Percentiles rank a stretch among this genome's conserved stretches.
These are phyloP conservation scores for Cymodocea nodosa DNA, from an alignment of 116 monocot species.

Conservation along the genomic window DNA sequence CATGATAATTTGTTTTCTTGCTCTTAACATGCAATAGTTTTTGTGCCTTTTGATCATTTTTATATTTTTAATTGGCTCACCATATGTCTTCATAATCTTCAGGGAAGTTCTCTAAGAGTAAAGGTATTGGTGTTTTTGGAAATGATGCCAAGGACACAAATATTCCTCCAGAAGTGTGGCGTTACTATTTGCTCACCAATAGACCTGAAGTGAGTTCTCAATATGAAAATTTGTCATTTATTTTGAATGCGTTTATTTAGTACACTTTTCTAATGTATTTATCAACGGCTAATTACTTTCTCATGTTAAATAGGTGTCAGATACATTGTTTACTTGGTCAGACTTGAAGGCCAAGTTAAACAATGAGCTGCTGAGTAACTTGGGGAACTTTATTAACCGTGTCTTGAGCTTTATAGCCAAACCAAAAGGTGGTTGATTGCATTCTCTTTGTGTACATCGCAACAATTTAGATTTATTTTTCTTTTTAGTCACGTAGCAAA, in stretches of 20 bases:
- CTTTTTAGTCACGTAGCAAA: no score
- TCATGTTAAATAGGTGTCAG: conserved; percentile 61
- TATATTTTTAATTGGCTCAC: not conserved
- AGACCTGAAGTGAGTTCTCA: conserved; percentile 70
- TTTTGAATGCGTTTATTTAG: not conserved
- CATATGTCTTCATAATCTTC: conserved; percentile 4
- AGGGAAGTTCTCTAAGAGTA: conserved; percentile 98
- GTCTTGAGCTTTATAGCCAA: conserved; percentile 90
- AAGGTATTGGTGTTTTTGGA: conserved; percentile 95
- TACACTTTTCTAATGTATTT: not conserved
- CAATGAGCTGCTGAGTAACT: conserved; percentile 70
- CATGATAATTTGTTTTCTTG: not conserved
- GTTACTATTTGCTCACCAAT: conserved; percentile 89
- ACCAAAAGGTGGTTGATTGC: conserved; percentile 54
- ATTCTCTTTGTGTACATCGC: not conserved
- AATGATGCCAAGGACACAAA: conserved; percentile 90
- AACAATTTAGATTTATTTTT: no score
- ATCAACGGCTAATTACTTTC: not conserved
- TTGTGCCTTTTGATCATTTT: not conserved
- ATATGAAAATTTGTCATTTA: not conserved
- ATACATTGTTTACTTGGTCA: conserved; percentile 92
- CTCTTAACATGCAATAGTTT: not conserved
- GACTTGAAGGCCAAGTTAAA: conserved; percentile 95
- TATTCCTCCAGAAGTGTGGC: conserved; percentile 93
- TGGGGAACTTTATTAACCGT: conserved; percentile 92